Conservation (phyloP, 2,329 filamentous ascomycete species). For the Thielaviopsis punctulata region DNA sequence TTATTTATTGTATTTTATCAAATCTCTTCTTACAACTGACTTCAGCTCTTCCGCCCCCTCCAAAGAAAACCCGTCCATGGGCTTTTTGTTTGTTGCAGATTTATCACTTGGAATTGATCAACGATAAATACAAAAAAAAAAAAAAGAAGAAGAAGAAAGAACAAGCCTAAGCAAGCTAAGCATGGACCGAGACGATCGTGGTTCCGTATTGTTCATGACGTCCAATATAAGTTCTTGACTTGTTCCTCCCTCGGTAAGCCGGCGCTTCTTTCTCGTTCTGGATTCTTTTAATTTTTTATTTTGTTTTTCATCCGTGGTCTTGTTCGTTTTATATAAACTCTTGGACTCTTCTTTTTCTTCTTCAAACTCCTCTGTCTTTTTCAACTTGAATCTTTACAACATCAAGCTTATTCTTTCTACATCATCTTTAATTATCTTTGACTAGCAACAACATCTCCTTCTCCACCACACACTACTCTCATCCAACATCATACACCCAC, state of each 20-base stretch:
- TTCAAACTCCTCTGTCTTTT: background rate
- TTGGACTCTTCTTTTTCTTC: background rate
- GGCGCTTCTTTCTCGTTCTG: background rate
- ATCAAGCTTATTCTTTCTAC: background rate
- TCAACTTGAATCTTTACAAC: background rate
- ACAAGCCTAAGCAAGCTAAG: background rate
- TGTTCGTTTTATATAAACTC: background rate
- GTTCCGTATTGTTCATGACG: background rate
- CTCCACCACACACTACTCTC: background rate
- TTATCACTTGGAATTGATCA: no score
- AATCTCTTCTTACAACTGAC: no score
- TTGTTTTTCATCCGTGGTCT: background rate
- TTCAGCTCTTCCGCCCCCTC: no score
- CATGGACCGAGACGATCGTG: background rate
- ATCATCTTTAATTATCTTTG: background rate
- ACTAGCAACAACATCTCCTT: background rate
- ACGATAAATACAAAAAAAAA: background rate
- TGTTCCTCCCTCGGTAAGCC: background rate
- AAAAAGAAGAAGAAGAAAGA: background rate
- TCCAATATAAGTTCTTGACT: constrained; percentile 1
- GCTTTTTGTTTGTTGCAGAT: no score
- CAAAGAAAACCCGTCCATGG: no score
- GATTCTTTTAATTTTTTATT: background rate
- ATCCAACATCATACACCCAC: background rate
- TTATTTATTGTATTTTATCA: no score